A percentile compares a stretch with the other conserved stretches of the same genome.
phyloP scores from a whole-genome alignment of 139 green algal species.

The Ettlia oleoabundans region DNA sequence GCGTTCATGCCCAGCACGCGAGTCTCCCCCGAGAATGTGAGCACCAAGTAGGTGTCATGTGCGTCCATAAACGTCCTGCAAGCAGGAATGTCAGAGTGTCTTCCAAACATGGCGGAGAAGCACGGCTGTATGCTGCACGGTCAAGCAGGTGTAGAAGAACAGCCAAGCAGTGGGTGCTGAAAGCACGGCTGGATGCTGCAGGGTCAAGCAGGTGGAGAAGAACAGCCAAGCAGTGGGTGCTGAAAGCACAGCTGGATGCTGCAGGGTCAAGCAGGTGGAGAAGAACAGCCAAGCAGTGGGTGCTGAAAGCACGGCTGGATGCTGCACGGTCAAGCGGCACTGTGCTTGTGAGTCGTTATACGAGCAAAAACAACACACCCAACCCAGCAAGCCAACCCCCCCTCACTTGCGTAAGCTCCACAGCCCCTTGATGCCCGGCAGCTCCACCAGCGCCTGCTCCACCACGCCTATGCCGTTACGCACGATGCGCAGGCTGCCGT shows the following conservation, averaged over 20 bases:
- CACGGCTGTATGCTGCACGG: not conserved
- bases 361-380: not conserved
- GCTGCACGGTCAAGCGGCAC: not conserved
- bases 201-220: too few species aligned
- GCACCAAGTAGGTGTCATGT: slow-evolving; percentile 89
- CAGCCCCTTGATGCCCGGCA: slow-evolving; percentile 85
- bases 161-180: too few species aligned
- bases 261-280: too few species aligned
- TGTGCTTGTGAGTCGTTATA: too few species aligned
- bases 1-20: slow-evolving; percentile 85
- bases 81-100: not conserved
- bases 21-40: slow-evolving; percentile 94
- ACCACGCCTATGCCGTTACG: slow-evolving; percentile 98
- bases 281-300: too few species aligned
- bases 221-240: too few species aligned
- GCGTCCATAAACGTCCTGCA: slow-evolving; percentile 49
- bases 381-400: not conserved
- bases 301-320: not conserved
- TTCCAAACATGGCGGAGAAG: not conserved
- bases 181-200: too few species aligned
- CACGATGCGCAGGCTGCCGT: slow-evolving; percentile 91
- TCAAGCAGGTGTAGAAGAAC: not conserved
- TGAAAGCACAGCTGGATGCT: too few species aligned
- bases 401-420: slow-evolving; percentile 84
- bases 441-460: slow-evolving; percentile 85